Conservation (phyloP, 2,329 filamentous ascomycete genomes). For the Aspergillus versicolor region DNA sequence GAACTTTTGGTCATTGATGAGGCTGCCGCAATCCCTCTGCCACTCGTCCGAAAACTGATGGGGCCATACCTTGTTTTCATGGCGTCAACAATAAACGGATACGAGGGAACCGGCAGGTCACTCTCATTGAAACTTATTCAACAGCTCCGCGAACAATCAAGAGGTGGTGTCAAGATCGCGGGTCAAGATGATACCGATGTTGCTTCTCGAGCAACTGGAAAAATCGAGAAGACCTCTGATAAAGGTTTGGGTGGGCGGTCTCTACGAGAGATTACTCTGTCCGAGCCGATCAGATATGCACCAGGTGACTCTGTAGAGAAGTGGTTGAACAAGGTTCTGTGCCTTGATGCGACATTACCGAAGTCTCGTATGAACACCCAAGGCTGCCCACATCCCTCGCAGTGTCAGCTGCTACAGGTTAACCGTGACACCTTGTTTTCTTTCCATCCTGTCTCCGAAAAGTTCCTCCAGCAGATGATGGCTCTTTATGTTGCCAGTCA, state of each 20-base stretch:
- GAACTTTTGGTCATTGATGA: slow-evolving; percentile 96
- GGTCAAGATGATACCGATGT: slow-evolving; percentile 63
- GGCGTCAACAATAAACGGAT: slow-evolving; percentile 98
- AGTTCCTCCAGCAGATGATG: slow-evolving; percentile 97
- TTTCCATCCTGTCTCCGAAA: slow-evolving; percentile 94
- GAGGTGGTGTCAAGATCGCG: slow-evolving; percentile 57
- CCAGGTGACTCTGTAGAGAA: slow-evolving; percentile 89
- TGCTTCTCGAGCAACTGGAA: slow-evolving; percentile 76
- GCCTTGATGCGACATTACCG: slow-evolving; percentile 87
- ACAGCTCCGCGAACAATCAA: slow-evolving; percentile 89
- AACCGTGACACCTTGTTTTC: slow-evolving; percentile 98
- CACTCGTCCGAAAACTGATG: slow-evolving; percentile 89
- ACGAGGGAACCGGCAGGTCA: slow-evolving; percentile 93
- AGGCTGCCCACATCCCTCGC: slow-evolving; percentile 83
- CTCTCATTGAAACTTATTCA: slow-evolving; percentile 96
- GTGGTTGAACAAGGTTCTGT: slow-evolving; percentile 93
- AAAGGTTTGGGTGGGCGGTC: slow-evolving; percentile 67
- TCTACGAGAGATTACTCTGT: slow-evolving; percentile 85
- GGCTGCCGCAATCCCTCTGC: slow-evolving; percentile 91
- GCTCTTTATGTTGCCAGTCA: slow-evolving; percentile 94
- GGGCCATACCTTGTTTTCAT: slow-evolving; percentile 98
- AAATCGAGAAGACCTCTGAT: slow-evolving; percentile 63
- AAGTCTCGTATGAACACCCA: slow-evolving; percentile 69
- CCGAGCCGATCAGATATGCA: slow-evolving; percentile 92
- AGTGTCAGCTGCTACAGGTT: slow-evolving; percentile 89